Evolutionary conservation across 495 filamentous ascomycete species (phyloP).

Genomic region (Hypoxylon subgilvum): DNA sequence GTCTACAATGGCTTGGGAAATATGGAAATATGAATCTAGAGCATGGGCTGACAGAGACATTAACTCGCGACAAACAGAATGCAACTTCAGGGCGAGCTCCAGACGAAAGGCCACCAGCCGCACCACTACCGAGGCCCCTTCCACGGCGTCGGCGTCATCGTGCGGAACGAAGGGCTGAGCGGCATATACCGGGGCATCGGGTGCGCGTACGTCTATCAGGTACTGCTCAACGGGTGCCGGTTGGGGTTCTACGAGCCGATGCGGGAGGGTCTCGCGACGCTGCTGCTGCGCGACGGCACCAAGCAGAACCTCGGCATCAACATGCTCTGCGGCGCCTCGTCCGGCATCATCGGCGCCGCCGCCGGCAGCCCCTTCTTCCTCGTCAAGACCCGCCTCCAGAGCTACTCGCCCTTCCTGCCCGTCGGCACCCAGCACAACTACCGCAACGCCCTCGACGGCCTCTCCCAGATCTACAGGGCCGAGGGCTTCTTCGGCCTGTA

Average conservation of each 20-base stretch:
- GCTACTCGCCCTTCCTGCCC: constrained; percentile 89
- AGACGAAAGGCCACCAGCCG: constrained; percentile 79
- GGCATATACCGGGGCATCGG: constrained; percentile 90
- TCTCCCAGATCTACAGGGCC: constrained; percentile 72
- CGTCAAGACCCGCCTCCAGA: constrained; percentile 96
- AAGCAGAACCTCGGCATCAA: constrained; percentile 88
- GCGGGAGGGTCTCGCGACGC: constrained; percentile 66
- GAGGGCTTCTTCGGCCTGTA: constrained; percentile 87
- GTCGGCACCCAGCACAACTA: constrained; percentile 97
- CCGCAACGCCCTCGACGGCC: constrained; percentile 80
- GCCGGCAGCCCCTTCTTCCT: constrained; percentile 96
- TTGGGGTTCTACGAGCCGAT: constrained; percentile 98
- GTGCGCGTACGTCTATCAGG: constrained; percentile 95
- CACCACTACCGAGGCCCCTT: constrained; percentile 90
- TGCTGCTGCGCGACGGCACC: constrained; percentile 71
- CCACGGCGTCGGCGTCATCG: constrained; percentile 88
- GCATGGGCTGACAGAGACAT: constrained; percentile 24
- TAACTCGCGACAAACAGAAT: constrained; percentile 59
- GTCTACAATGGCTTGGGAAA: not conserved
- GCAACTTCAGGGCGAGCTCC: constrained; percentile 96
- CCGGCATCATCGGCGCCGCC: constrained; percentile 87
- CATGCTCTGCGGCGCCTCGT: constrained; percentile 85
- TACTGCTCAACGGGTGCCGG: constrained; percentile 93
- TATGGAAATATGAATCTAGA: not conserved
- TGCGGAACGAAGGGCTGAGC: constrained; percentile 84